A percentile compares a stretch with the other conserved stretches of the same genome.
phyloP scores from a whole-genome alignment of 2,329 filamentous ascomycete genomes.

The Fusarium stilboides region DNA sequence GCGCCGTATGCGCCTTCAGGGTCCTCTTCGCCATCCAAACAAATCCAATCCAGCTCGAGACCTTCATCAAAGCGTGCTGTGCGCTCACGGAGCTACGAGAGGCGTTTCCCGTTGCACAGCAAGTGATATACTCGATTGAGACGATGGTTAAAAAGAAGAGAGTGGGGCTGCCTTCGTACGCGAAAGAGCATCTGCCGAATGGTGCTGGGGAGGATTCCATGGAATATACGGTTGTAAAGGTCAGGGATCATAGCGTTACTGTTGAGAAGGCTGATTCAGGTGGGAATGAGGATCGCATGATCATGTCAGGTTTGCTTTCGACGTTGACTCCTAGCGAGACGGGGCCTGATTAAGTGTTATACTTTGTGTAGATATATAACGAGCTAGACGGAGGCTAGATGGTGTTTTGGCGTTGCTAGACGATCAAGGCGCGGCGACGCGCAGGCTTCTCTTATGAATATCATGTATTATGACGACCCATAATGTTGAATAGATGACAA shows the following conservation, averaged over 20 bases:
- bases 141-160: conserved; percentile 15
- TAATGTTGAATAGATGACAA: too few species aligned
- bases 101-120: conserved; percentile 24
- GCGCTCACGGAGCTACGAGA: conserved; percentile 28
- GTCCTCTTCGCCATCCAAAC: conserved; percentile 23
- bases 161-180: conserved; percentile 20
- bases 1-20: conserved; percentile 30
- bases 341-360: not conserved
- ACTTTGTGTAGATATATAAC: not conserved
- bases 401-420: not conserved
- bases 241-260: conserved; percentile 32
- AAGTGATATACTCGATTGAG: conserved; percentile 29
- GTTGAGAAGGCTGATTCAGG: conserved; percentile 9
- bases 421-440: not conserved
- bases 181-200: conserved; percentile 21
- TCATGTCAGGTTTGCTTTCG: conserved; percentile 24
- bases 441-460: not conserved
- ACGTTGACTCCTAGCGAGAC: conserved; percentile 5
- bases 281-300: not conserved
- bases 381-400: not conserved
- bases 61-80: conserved; percentile 33
- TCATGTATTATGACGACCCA: too few species aligned
- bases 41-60: conserved; percentile 33
- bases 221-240: conserved; percentile 21
- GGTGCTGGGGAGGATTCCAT: not conserved